Evolutionary conservation across 2,329 filamentous ascomycete species (phyloP).

Genomic region (Paradendryphiella salina): DNA sequence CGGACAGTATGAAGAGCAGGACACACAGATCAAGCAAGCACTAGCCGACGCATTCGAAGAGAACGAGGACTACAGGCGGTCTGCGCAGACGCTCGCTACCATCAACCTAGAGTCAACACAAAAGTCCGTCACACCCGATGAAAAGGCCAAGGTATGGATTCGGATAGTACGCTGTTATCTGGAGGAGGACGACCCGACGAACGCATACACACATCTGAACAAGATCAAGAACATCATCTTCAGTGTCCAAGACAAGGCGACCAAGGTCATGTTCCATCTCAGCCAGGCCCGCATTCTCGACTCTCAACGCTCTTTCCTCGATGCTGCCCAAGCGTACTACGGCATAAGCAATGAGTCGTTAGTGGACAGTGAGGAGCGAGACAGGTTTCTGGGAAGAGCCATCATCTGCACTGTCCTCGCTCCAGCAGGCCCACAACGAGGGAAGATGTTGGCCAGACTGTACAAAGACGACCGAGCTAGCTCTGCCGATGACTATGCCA

Average conservation of each 20-base stretch:
- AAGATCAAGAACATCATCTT: conserved; percentile 92
- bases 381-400: conserved; percentile 81
- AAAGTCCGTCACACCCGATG: conserved; percentile 77
- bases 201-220: conserved; percentile 86
- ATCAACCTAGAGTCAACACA: conserved; percentile 90
- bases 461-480: conserved; percentile 90
- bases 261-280: conserved; percentile 83
- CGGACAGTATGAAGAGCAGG: conserved; percentile 79
- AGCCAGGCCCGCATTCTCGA: conserved; percentile 93
- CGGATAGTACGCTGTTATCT: conserved; percentile 93
- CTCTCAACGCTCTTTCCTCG: conserved; percentile 83
- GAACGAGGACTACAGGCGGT: conserved; percentile 77
- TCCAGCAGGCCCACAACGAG: conserved; percentile 83
- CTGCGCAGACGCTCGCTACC: conserved; percentile 76
- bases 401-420: conserved; percentile 92
- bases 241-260: conserved; percentile 71
- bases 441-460: conserved; percentile 75
- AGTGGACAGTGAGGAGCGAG: conserved; percentile 83
- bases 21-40: conserved; percentile 75
- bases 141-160: conserved; percentile 85
- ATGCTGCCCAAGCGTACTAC: conserved; percentile 86
- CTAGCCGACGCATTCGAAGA: conserved; percentile 81
- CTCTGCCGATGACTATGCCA: conserved; percentile 76
- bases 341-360: conserved; percentile 75
- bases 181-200: conserved; percentile 87